Evolutionary conservation across 495 filamentous ascomycete species (phyloP).

Genomic region (Hyaloscypha finlandica): DNA sequence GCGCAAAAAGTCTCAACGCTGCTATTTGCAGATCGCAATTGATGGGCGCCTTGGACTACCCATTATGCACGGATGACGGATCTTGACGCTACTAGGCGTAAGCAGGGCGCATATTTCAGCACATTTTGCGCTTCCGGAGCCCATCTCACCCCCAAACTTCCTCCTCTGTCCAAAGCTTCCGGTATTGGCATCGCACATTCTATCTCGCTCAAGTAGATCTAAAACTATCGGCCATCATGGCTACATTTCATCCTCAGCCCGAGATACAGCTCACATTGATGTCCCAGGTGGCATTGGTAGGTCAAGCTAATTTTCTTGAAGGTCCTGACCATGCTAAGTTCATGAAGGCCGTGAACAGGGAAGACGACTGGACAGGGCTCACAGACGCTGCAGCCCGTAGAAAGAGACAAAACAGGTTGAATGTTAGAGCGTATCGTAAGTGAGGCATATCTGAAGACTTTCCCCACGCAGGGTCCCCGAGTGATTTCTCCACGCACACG

Average conservation of each 20-base stretch:
- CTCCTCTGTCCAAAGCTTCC: too few relatives aligned
- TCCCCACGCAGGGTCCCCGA: too few relatives aligned
- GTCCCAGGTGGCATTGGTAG: background rate
- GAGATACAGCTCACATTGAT: background rate
- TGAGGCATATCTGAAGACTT: slow-evolving; percentile 9
- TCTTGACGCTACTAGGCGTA: slow-evolving; percentile 16
- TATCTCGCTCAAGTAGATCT: background rate
- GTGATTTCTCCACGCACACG: too few relatives aligned
- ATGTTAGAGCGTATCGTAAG: slow-evolving; percentile 46
- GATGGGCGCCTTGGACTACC: background rate
- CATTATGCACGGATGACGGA: too few relatives aligned
- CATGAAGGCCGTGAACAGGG: slow-evolving; percentile 25
- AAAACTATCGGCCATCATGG: background rate
- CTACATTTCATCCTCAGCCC: background rate
- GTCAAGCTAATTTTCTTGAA: background rate
- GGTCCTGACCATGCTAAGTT: background rate
- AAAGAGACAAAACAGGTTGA: slow-evolving; percentile 42
- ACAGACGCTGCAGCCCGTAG: slow-evolving; percentile 36
- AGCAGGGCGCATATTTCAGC: slow-evolving; percentile 2
- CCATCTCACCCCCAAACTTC: too few relatives aligned
- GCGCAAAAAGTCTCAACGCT: background rate
- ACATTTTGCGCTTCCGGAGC: too few relatives aligned
- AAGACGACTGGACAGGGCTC: slow-evolving; percentile 48
- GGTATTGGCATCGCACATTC: too few relatives aligned
- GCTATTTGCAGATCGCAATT: background rate